Conservation (phyloP, 192 early-diverging fungal species). For the Podila epigama region DNA sequence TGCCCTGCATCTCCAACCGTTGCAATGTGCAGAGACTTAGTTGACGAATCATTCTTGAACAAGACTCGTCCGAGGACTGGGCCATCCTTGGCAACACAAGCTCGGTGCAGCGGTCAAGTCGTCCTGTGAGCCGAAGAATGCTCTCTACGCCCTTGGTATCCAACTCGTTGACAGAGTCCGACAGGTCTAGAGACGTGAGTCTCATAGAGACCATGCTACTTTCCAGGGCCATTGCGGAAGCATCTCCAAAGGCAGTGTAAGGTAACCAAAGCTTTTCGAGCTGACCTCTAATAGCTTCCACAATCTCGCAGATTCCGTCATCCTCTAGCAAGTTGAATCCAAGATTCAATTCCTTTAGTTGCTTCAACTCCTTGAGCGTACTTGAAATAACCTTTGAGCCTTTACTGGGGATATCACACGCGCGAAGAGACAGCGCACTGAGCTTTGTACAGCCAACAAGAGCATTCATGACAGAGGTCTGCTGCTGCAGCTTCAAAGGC, state of each 20-base stretch:
- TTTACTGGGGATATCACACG: conserved; percentile 13
- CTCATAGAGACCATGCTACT: conserved; percentile 2
- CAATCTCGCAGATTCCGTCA: conserved; percentile 12
- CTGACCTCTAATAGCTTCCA: conserved; percentile 16
- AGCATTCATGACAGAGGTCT: conserved; percentile 11
- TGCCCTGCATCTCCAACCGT: conserved; percentile 13
- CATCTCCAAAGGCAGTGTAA: conserved; percentile 28
- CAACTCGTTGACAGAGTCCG: conserved; percentile 9
- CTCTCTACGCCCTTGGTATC: conserved; percentile 16
- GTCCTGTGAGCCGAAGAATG: conserved; percentile 10
- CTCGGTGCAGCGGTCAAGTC: conserved; percentile 16
- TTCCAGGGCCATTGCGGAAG: conserved; percentile 30
- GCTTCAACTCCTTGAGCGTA: background rate
- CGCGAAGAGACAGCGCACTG: conserved; percentile 6
- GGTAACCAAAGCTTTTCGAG: conserved; percentile 18
- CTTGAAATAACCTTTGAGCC: background rate
- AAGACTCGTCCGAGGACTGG: conserved; percentile 10
- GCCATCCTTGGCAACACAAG: conserved; percentile 17
- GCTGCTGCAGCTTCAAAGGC: conserved; percentile 1
- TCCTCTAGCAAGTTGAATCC: conserved; percentile 24
- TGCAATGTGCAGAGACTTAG: conserved; percentile 9
- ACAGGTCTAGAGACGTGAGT: conserved; percentile 23
- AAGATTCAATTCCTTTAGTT: conserved; percentile 22
- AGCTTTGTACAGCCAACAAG: conserved; percentile 5
- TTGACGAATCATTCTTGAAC: conserved; percentile 1